Evolutionary conservation across 192 early-diverging fungal genomes (phyloP).

Genomic region (Phlyctochytrium bullatum): DNA sequence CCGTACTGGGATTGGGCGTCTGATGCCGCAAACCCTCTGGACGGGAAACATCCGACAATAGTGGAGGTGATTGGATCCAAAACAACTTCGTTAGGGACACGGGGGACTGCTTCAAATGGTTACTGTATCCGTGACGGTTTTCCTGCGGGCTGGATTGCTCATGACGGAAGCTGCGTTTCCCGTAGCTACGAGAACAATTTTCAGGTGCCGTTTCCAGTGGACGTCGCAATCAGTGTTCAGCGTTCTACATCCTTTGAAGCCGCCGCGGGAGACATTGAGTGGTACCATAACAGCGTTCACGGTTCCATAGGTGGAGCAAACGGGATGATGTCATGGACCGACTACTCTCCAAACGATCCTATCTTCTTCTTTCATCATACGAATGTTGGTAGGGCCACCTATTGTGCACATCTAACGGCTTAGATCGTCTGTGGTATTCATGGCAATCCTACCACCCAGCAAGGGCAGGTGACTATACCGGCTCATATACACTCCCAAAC

Average conservation of each 20-base stretch:
- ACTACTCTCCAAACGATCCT: conserved; percentile 53
- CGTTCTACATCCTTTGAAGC: conserved; percentile 19
- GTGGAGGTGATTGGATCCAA: conserved; percentile 18
- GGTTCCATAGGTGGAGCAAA: conserved; percentile 47
- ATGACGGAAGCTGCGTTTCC: background rate
- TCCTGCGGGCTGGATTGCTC: conserved; percentile 41
- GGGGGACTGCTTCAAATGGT: conserved; percentile 34
- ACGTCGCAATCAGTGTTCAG: background rate
- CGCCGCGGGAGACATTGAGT: conserved; percentile 37
- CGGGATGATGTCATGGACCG: conserved; percentile 37
- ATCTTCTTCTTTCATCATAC: conserved; percentile 67
- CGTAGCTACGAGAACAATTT: conserved; percentile 5
- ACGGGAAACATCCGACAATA: background rate
- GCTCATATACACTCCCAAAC: conserved; percentile 9
- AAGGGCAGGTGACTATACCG: background rate
- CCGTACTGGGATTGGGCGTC: conserved; percentile 68
- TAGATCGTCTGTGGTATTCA: conserved; percentile 9
- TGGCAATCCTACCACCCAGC: conserved; percentile 12
- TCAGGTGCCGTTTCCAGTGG: background rate
- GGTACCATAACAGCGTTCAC: conserved; percentile 33
- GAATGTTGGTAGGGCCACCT: conserved; percentile 50
- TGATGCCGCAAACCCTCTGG: conserved; percentile 45
- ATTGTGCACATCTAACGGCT: background rate
- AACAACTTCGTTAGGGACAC: conserved; percentile 31
- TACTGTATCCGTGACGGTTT: conserved; percentile 47